Conservation (phyloP, 345 rosid species). For the Eucalyptus regnans region DNA sequence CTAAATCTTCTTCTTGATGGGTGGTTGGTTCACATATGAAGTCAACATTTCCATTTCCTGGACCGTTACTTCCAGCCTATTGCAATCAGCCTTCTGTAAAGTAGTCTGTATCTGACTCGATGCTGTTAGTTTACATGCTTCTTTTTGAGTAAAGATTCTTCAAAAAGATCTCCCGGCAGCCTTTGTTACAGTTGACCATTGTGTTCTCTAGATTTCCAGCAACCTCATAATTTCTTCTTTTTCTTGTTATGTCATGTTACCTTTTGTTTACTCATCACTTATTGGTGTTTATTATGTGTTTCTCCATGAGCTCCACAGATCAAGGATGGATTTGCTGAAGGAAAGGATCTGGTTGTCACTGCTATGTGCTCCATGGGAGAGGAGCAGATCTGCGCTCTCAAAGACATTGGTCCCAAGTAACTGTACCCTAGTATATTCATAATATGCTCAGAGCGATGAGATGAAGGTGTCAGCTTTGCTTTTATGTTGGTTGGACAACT, state of each 20-base stretch:
- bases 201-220: background rate
- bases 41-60: background rate
- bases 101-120: background rate
- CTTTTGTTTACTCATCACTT: background rate
- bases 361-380: conserved; percentile 45
- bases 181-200: background rate
- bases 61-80: background rate
- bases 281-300: background rate
- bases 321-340: conserved; percentile 36
- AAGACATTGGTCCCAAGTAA: conserved; percentile 34
- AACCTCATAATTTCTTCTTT: background rate
- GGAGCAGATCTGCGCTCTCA: conserved; percentile 38
- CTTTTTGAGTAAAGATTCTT: background rate
- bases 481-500: background rate
- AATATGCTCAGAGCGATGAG: background rate
- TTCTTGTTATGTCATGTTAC: background rate
- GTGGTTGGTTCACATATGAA: background rate
- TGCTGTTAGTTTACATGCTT: background rate
- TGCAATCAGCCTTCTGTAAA: background rate
- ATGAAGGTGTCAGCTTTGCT: background rate
- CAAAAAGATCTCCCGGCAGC: background rate
- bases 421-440: background rate
- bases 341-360: conserved; percentile 29
- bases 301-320: background rate
- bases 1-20: background rate